phyloP scores from a whole-genome alignment of 2,329 filamentous ascomycete genomes.

The Thermothelomyces thermophilus region DNA sequence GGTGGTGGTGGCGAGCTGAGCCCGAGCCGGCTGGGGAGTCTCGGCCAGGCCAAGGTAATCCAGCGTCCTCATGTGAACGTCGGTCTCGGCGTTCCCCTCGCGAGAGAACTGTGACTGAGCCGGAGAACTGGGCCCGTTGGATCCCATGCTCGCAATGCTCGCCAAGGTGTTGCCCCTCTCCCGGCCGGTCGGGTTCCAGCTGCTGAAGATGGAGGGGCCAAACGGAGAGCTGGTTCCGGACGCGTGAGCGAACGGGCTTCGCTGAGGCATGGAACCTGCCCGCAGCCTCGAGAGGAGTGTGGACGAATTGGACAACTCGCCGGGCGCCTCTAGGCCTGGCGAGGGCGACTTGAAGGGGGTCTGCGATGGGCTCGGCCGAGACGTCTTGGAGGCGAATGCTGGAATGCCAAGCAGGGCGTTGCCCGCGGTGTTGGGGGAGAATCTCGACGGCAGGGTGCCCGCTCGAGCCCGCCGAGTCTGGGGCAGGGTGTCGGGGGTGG shows the following conservation, averaged over 20 bases:
- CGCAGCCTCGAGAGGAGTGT: constrained; percentile 77
- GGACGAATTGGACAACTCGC: constrained; percentile 51
- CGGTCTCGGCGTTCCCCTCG: constrained; percentile 76
- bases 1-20: constrained; percentile 61
- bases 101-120: constrained; percentile 79
- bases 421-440: constrained; percentile 67
- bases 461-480: constrained; percentile 76
- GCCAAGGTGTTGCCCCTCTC: constrained; percentile 81
- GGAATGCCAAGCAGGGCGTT: constrained; percentile 54
- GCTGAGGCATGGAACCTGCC: constrained; percentile 90
- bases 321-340: constrained; percentile 45
- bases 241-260: constrained; percentile 56
- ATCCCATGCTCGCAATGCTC: constrained; percentile 77
- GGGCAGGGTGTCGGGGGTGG: constrained; percentile 58
- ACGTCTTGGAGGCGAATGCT: constrained; percentile 63
- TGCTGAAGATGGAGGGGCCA: constrained; percentile 83
- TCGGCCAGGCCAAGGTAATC: constrained; percentile 95
- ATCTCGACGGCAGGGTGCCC: constrained; percentile 91
- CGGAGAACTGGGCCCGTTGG: constrained; percentile 83
- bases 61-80: constrained; percentile 81
- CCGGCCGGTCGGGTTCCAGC: constrained; percentile 68
- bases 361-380: constrained; percentile 76
- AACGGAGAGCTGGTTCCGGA: constrained; percentile 62
- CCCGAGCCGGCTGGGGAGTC: constrained; percentile 74
- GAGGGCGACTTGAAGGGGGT: constrained; percentile 74